These are phyloP conservation scores for Persicaria tinctoria DNA, from an alignment of 148 eudicot species.

Conservation along the genomic window DNA sequence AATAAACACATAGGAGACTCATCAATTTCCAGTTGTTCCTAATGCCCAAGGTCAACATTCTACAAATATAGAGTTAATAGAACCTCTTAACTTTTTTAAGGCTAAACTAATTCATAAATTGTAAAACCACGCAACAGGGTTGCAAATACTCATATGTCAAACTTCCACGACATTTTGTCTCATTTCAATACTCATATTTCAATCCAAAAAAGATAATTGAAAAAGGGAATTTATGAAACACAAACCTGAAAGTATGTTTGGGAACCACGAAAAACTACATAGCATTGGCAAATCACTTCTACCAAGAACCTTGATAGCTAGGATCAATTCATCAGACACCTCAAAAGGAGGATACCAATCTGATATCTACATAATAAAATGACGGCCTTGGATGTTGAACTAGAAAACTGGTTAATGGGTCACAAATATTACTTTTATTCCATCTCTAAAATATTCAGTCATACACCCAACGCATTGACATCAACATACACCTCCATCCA, in stretches of 20 bases:
- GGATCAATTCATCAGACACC: background rate
- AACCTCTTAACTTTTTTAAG: background rate
- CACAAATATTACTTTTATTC: background rate
- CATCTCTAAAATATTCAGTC: background rate
- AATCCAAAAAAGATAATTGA: background rate
- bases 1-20: background rate
- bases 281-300: background rate
- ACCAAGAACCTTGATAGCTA: background rate
- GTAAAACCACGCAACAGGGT: too few species aligned
- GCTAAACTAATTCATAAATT: too few species aligned
- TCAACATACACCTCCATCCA: background rate
- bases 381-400: background rate
- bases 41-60: background rate
- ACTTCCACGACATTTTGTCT: background rate
- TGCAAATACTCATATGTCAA: background rate
- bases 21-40: background rate
- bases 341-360: background rate
- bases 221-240: background rate
- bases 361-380: background rate
- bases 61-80: background rate
- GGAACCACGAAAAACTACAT: background rate
- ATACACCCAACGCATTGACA: background rate
- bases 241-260: background rate
- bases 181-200: background rate
- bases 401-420: background rate